A percentile compares a stretch with the other conserved stretches of the same genome.
Evolutionary conservation across 306 rosid species (phyloP).

Genomic region (Citrullus mucosospermus): DNA sequence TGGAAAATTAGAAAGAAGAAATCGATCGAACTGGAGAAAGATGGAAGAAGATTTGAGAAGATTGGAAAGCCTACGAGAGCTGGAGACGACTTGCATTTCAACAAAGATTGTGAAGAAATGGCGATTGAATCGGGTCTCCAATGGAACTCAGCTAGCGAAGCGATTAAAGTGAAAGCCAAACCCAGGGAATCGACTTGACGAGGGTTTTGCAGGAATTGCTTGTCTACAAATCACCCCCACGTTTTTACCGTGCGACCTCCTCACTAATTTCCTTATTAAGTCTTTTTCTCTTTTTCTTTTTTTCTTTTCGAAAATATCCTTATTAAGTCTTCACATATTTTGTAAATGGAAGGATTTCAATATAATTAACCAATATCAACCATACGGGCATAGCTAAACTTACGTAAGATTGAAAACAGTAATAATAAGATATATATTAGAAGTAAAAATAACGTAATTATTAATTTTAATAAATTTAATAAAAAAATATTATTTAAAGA

Average conservation of each 20-base stretch:
- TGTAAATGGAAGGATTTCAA: too few relatives aligned
- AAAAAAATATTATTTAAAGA: too few relatives aligned
- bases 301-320: too few relatives aligned
- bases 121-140: neutral
- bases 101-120: neutral
- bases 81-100: conserved; percentile 52
- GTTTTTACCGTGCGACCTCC: neutral
- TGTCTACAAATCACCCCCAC: neutral
- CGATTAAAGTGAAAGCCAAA: neutral
- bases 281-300: too few relatives aligned
- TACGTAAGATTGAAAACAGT: too few relatives aligned
- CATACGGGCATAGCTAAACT: too few relatives aligned
- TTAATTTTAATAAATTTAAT: too few relatives aligned
- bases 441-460: too few relatives aligned
- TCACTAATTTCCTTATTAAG: neutral
- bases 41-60: conserved; percentile 35
- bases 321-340: too few relatives aligned
- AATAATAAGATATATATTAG: too few relatives aligned
- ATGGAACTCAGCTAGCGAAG: conserved; percentile 20
- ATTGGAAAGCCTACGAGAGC: conserved; percentile 43
- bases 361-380: too few relatives aligned
- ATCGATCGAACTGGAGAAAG: conserved; percentile 18
- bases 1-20: conserved; percentile 24
- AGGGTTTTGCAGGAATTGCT: neutral
- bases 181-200: neutral